Percentiles rank a stretch among this genome's conserved stretches.
These are phyloP conservation scores for Beauveria pseudobassiana DNA, from an alignment of 2,329 filamentous ascomycete genomes.

Conservation along the genomic window DNA sequence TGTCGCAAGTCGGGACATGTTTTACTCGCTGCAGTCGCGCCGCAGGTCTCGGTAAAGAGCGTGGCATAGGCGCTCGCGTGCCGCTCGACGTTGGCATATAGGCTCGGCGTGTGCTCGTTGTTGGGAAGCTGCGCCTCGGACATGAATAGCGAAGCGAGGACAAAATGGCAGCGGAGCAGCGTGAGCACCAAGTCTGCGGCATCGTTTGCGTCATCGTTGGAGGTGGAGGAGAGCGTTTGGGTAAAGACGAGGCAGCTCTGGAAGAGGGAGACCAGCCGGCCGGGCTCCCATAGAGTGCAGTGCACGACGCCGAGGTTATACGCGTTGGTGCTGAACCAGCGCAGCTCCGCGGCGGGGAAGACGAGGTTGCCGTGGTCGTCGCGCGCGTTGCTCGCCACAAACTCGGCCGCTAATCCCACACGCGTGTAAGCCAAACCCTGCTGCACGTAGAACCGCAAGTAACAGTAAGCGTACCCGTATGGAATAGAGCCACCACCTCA, in stretches of 20 bases:
- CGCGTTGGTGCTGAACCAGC: slow-evolving; percentile 78
- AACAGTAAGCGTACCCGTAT: background rate
- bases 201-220: slow-evolving; percentile 25
- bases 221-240: slow-evolving; percentile 43
- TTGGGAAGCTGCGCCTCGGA: slow-evolving; percentile 38
- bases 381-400: background rate
- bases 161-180: slow-evolving; percentile 62
- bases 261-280: slow-evolving; percentile 49
- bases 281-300: slow-evolving; percentile 45
- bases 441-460: background rate
- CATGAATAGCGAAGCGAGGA: slow-evolving; percentile 46
- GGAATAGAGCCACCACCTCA: background rate
- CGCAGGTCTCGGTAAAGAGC: background rate
- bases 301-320: slow-evolving; percentile 70
- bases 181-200: slow-evolving; percentile 46
- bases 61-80: slow-evolving; percentile 38
- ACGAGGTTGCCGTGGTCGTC: slow-evolving; percentile 35
- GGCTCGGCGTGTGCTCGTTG: slow-evolving; percentile 26
- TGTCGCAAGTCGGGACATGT: slow-evolving; percentile 40
- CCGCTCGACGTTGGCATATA: slow-evolving; percentile 54
- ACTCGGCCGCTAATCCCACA: background rate
- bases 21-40: background rate
- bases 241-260: slow-evolving; percentile 44
- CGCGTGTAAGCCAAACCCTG: background rate
- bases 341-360: slow-evolving; percentile 59